Base-by-base conservation (phyloP, 208 protist genomes). In the Trypanosoma mega region DNA sequence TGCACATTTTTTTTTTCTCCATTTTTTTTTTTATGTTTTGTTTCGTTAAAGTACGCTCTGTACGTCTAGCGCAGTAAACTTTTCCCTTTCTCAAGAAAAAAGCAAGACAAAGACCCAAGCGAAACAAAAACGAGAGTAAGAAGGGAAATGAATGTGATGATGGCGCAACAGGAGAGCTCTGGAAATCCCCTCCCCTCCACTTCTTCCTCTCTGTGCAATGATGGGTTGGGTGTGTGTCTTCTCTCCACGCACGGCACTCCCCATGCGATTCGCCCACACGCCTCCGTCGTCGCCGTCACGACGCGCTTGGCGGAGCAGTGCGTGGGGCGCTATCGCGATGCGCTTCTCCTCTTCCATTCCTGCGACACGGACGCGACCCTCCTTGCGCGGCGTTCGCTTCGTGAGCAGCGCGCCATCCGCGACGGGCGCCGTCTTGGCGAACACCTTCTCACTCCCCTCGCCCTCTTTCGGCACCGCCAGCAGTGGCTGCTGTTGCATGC, bases 401-500 rank as follows among this genome's bases (percentile, higher is more conserved):
- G 68, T 14, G 77, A 83, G 34, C 57, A 63, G 45, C 74, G 76
- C 8, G 58, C 85, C 34, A 21, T 89, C 60, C 68, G 43, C 8
- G 86, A 93, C 46, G 68, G 85, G 70, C 55, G 54, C 6, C 59
- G 58, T 9, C 49, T 93, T 11, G 59, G 78, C 12, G 54, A 30
- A 37, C 79, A 83, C 14, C 30, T 93, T 26, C 51, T 80, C 0
- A 39, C 78, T 24, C 86, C 86, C 5, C 61, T 81, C 3, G 70
- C 85, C 50, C 68, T 87, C 16, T 56, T 87, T 43, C 75, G 72
- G 29, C 62, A 81, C 26, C 76, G 78, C 47, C 70, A 81, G 48
- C 64, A 62, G 20, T 93, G 86, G 82, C 63, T 93, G 9, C 52
- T 83, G 9, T 45, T 89, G n/a, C 55, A 76, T 29, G 86, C 89